Percentiles rank a stretch among this genome's conserved stretches.
phyloP scores from a whole-genome alignment of 257 asterid species.

The Lycium barbarum region DNA sequence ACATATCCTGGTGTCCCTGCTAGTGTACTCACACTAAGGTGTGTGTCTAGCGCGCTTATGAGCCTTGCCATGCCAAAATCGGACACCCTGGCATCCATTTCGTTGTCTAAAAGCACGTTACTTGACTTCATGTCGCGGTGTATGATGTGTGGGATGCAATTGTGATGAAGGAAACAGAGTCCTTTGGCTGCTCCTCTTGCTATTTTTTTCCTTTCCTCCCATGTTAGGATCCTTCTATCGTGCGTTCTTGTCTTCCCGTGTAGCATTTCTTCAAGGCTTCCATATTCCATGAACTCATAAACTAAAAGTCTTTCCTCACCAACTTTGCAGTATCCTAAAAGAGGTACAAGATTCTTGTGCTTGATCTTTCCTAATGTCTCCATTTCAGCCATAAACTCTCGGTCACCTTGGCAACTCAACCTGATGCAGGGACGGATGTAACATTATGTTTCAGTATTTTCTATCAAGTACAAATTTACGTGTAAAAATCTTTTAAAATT shows the following conservation, averaged over 20 bases:
- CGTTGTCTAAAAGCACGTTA: conserved; percentile 76
- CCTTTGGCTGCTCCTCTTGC: conserved; percentile 95
- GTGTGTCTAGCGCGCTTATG: conserved; percentile 90
- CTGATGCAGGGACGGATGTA: conserved; percentile 39
- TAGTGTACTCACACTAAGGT: conserved; percentile 82
- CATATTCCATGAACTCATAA: conserved; percentile 82
- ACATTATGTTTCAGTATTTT: no score
- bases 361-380: conserved; percentile 91
- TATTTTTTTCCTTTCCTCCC: conserved; percentile 88
- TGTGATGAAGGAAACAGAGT: conserved; percentile 90
- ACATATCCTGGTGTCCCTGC: conserved; percentile 98
- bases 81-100: conserved; percentile 86
- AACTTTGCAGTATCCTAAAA: conserved; percentile 83
- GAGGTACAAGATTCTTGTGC: conserved; percentile 84
- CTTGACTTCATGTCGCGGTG: conserved; percentile 98
- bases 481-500: no score
- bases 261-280: conserved; percentile 88
- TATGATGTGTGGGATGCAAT: conserved; percentile 94
- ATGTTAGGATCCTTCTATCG: conserved; percentile 52
- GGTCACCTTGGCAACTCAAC: conserved; percentile 80
- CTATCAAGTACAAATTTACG: no score
- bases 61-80: conserved; percentile 97
- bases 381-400: conserved; percentile 99
- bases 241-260: conserved; percentile 52
- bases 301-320: conserved; percentile 92